Evolutionary conservation across 2,329 filamentous ascomycete genomes (phyloP).

Genomic region (Dothistroma septosporum): DNA sequence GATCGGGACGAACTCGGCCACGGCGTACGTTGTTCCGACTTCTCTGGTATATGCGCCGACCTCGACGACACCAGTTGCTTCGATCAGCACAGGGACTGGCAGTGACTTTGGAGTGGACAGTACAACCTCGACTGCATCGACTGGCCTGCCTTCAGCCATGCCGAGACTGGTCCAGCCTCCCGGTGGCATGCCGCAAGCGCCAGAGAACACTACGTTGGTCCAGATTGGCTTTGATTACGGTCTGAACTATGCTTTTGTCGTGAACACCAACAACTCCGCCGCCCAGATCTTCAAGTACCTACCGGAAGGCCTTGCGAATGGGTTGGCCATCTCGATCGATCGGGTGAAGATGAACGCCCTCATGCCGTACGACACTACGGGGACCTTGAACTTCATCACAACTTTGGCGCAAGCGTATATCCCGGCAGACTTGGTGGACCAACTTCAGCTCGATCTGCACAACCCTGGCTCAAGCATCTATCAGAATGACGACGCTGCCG

Average conservation of each 20-base stretch:
- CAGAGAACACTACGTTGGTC: constrained; percentile 65
- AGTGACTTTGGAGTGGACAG: constrained; percentile 35
- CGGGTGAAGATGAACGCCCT: constrained; percentile 67
- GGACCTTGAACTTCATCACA: constrained; percentile 70
- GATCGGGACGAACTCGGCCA: constrained; percentile 46
- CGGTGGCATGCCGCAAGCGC: constrained; percentile 51
- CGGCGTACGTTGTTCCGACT: constrained; percentile 52
- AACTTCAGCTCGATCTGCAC: constrained; percentile 64
- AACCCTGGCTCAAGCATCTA: constrained; percentile 72
- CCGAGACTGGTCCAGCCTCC: constrained; percentile 73
- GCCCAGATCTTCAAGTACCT: constrained; percentile 80
- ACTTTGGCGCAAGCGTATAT: constrained; percentile 61
- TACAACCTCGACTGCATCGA: constrained; percentile 43
- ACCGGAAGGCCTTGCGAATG: constrained; percentile 65
- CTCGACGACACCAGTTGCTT: constrained; percentile 22
- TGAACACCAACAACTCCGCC: constrained; percentile 64
- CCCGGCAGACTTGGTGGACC: constrained; percentile 45
- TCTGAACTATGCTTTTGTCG: constrained; percentile 82
- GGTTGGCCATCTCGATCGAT: constrained; percentile 47
- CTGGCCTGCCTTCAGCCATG: constrained; percentile 60
- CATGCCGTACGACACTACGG: constrained; percentile 69
- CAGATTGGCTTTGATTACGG: constrained; percentile 79
- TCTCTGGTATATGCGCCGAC: constrained; percentile 58
- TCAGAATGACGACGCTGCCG: constrained; percentile 61
- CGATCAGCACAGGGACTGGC: constrained; percentile 8